Percentiles rank a stretch among this genome's conserved stretches.
phyloP scores from a whole-genome alignment of 768 basidiomycete genomes.

The Hysterangium stoloniferum region DNA sequence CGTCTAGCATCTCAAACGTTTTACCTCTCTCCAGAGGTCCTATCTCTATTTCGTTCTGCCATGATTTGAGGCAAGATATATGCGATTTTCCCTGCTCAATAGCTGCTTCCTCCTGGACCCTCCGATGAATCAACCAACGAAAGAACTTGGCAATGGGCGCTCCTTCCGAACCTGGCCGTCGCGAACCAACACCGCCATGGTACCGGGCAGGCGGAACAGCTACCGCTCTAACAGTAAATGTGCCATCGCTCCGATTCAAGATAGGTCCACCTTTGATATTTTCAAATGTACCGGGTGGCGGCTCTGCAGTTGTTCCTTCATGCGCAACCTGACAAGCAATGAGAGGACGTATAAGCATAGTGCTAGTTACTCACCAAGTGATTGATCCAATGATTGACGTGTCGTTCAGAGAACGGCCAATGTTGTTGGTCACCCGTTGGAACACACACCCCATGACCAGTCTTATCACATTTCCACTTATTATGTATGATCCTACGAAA shows the following conservation, averaged over 20 bases:
- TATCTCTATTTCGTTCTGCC: background rate
- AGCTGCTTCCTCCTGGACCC: background rate
- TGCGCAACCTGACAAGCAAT: no score
- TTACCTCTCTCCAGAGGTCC: background rate
- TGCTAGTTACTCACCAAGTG: background rate
- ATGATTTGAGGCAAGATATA: background rate
- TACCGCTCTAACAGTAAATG: background rate
- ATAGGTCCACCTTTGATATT: background rate
- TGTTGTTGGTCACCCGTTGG: background rate
- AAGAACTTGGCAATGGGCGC: background rate
- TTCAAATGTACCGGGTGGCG: background rate
- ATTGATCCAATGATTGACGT: background rate
- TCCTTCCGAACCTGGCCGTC: background rate
- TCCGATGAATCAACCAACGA: background rate
- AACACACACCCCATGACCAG: background rate
- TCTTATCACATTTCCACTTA: background rate
- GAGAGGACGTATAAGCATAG: no score
- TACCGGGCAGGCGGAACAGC: background rate
- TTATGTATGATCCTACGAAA: no score
- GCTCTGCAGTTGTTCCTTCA: background rate
- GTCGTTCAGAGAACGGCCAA: background rate
- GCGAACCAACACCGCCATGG: no score
- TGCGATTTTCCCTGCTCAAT: background rate
- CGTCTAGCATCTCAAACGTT: slow-evolving; percentile 1
- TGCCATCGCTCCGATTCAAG: background rate